Percentiles rank a stretch among this genome's conserved stretches.
Conservation (phyloP, 768 basidiomycete species). For the Punctularia strigosozonata region DNA sequence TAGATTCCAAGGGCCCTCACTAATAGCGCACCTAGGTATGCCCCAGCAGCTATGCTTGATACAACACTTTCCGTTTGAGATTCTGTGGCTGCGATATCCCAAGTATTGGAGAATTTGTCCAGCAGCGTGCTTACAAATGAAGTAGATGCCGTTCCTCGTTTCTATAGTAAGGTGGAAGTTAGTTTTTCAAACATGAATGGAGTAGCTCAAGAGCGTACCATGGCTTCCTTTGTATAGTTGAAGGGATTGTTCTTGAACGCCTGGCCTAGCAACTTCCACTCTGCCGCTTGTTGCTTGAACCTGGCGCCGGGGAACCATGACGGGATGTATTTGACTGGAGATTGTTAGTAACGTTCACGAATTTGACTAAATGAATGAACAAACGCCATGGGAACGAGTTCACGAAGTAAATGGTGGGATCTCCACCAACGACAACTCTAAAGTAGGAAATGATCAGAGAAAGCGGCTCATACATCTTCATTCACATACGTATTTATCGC, state of each 20-base stretch:
- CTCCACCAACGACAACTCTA: conserved; percentile 16
- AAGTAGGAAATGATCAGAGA: conserved; percentile 40
- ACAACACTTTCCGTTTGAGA: conserved; percentile 1
- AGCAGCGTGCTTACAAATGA: background rate
- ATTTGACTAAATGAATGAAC: background rate
- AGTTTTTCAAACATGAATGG: background rate
- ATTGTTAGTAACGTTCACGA: no score
- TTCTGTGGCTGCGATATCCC: no score
- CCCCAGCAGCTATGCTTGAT: conserved; percentile 7
- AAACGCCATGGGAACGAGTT: background rate
- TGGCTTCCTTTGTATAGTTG: conserved; percentile 5
- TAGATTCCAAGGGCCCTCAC: background rate
- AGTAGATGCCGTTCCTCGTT: background rate
- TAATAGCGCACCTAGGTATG: conserved; percentile 8
- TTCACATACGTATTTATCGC: conserved; percentile 38
- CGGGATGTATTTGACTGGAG: conserved; percentile 8
- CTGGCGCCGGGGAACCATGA: conserved; percentile 11
- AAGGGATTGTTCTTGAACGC: conserved; percentile 7
- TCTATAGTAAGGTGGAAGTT: background rate
- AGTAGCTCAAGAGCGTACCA: conserved; percentile 3
- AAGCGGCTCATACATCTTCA: conserved; percentile 40
- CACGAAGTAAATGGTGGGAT: background rate
- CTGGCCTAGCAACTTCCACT: conserved; percentile 3
- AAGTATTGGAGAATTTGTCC: background rate
- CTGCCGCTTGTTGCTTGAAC: conserved; percentile 6